A percentile compares a stretch with the other conserved stretches of the same genome.
These are phyloP conservation scores for Cryptosporidium bovis DNA, from an alignment of 169 alveolate species.

Conservation along the genomic window DNA sequence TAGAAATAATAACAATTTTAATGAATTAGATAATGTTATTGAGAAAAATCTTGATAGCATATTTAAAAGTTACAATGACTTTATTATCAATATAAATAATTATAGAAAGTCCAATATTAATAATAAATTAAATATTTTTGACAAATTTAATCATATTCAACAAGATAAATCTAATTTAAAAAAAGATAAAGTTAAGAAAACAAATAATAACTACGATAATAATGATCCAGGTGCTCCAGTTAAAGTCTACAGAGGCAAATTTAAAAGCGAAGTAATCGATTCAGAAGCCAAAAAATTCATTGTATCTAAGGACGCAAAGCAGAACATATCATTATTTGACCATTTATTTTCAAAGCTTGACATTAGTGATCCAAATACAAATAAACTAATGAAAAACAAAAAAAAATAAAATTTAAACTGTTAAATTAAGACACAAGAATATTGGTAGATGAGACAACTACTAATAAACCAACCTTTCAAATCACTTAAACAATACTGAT, in stretches of 20 bases:
- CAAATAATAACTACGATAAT: neutral
- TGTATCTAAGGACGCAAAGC: neutral
- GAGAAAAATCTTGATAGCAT: neutral
- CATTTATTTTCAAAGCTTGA: slow-evolving; percentile 57
- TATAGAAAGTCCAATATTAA: neutral
- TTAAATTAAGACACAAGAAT: no score
- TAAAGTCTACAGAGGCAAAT: slow-evolving; percentile 4
- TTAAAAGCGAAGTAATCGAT: slow-evolving; percentile 41
- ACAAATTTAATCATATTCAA: neutral
- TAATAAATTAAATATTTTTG: slow-evolving; percentile 4
- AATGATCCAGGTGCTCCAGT: slow-evolving; percentile 69
- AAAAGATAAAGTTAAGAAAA: neutral
- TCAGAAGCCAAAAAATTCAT: slow-evolving; percentile 46
- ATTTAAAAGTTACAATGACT: slow-evolving; percentile 21
- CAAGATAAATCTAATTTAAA: neutral
- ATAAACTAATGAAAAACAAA: no score
- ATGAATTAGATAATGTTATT: neutral
- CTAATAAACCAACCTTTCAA: no score
- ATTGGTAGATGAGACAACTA: no score
- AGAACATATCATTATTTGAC: slow-evolving; percentile 34
- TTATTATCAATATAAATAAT: neutral
- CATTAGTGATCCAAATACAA: neutral
- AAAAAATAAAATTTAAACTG: no score
- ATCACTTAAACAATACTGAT: no score
- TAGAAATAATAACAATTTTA: neutral